Evolutionary conservation across 164 flowering plant species (phyloP).

Genomic region (Echeveria elegans): DNA sequence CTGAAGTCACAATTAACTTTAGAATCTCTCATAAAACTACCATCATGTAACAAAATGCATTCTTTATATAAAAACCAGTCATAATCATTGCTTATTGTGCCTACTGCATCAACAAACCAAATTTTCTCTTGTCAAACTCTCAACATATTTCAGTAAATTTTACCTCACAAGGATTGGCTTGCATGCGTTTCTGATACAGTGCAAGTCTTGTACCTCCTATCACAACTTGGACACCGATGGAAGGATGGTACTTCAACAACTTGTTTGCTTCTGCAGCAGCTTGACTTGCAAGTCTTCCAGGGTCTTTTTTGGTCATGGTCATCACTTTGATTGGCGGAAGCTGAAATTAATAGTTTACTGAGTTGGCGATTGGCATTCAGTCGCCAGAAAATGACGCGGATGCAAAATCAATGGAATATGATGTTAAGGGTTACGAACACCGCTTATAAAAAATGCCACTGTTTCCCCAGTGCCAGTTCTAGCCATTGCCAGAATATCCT

Average conservation of each 20-base stretch:
- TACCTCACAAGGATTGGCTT: slow-evolving; percentile 95
- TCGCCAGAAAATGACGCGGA: background rate
- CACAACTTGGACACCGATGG: slow-evolving; percentile 93
- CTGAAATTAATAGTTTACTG: slow-evolving; percentile 20
- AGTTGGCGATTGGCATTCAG: background rate
- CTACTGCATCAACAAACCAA: no score
- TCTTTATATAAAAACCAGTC: no score
- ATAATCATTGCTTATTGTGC: no score
- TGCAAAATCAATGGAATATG: background rate
- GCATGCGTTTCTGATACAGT: slow-evolving; percentile 80
- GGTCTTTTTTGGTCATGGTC: no score
- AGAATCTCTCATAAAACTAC: background rate
- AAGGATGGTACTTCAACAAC: slow-evolving; percentile 83
- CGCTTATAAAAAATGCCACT: slow-evolving; percentile 87
- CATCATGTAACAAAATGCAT: no score
- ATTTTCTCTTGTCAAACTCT: no score
- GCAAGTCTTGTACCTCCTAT: slow-evolving; percentile 92
- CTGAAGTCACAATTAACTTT: slow-evolving; percentile 25
- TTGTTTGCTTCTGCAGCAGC: slow-evolving; percentile 80
- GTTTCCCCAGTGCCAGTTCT: slow-evolving; percentile 99
- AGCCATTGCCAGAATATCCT: slow-evolving; percentile 97
- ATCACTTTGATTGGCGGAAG: no score
- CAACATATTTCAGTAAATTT: no score
- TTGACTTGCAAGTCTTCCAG: slow-evolving; percentile 94
- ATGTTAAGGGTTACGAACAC: background rate